phyloP scores from a whole-genome alignment of 2,329 filamentous ascomycete species.

The Talaromyces sp. region DNA sequence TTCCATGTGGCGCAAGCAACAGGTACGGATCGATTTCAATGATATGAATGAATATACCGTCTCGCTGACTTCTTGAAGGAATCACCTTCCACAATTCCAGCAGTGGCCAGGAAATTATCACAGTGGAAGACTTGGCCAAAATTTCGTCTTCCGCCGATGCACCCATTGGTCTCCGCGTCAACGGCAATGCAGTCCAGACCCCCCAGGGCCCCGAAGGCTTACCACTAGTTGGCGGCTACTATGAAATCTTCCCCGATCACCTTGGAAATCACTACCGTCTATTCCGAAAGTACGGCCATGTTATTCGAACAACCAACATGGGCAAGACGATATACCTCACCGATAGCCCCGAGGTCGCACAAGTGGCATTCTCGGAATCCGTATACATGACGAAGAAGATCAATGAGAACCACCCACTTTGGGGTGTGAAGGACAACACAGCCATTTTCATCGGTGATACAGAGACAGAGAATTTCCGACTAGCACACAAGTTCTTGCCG shows the following conservation, averaged over 20 bases:
- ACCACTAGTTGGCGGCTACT: constrained; percentile 55
- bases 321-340: constrained; percentile 55
- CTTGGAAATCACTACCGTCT: constrained; percentile 60
- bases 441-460: constrained; percentile 39
- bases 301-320: constrained; percentile 58
- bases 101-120: constrained; percentile 17
- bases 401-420: constrained; percentile 34
- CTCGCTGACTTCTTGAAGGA: not conserved
- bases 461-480: constrained; percentile 33
- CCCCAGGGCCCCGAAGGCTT: constrained; percentile 21
- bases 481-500: constrained; percentile 60
- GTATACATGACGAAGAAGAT: constrained; percentile 60
- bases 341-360: constrained; percentile 53
- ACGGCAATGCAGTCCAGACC: constrained; percentile 16
- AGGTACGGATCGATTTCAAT: not conserved
- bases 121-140: not conserved
- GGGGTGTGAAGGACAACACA: constrained; percentile 31
- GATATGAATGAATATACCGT: not conserved
- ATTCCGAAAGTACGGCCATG: constrained; percentile 56
- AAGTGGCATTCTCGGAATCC: constrained; percentile 52
- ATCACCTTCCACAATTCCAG: not conserved
- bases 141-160: constrained; percentile 2
- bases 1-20: not conserved
- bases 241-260: constrained; percentile 61
- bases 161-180: constrained; percentile 17